A percentile compares a stretch with the other conserved stretches of the same genome.
Evolutionary conservation across 805 yeast genomes (phyloP).

Genomic region (Candida railenensis): DNA sequence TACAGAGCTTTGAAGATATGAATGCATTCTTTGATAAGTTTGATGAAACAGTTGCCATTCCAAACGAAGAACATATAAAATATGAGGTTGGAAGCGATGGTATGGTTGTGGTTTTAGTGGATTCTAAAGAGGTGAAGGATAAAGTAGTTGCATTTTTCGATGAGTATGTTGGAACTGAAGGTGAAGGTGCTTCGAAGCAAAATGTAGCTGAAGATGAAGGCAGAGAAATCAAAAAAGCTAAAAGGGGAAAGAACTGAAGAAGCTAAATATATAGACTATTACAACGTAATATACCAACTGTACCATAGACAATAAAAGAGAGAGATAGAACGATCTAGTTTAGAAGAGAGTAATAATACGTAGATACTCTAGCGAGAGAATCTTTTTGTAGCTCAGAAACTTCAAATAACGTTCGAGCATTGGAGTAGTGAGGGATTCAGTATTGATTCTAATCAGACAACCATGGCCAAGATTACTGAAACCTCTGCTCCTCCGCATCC

Average conservation of each 20-base stretch:
- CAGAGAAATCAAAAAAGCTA: neutral
- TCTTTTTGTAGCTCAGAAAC: no score
- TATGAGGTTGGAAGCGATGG: slow-evolving; percentile 65
- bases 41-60: slow-evolving; percentile 51
- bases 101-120: slow-evolving; percentile 54
- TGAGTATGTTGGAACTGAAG: slow-evolving; percentile 20
- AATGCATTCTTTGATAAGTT: slow-evolving; percentile 53
- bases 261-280: neutral
- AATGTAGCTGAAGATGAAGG: slow-evolving; percentile 2
- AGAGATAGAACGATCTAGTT: neutral
- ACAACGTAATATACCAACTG: neutral
- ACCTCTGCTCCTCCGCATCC: no score
- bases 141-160: slow-evolving; percentile 45
- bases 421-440: no score
- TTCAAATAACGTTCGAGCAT: no score
- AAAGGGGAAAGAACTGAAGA: neutral
- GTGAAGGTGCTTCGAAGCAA: neutral
- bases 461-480: no score
- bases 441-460: no score
- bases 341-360: no score
- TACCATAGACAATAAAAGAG: neutral
- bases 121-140: slow-evolving; percentile 34
- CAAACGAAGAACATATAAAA: slow-evolving; percentile 53
- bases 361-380: no score
- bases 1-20: slow-evolving; percentile 47